Percentiles rank a stretch among this genome's conserved stretches.
phyloP scores from a whole-genome alignment of 306 rosid genomes.

The Biancaea sappan region DNA sequence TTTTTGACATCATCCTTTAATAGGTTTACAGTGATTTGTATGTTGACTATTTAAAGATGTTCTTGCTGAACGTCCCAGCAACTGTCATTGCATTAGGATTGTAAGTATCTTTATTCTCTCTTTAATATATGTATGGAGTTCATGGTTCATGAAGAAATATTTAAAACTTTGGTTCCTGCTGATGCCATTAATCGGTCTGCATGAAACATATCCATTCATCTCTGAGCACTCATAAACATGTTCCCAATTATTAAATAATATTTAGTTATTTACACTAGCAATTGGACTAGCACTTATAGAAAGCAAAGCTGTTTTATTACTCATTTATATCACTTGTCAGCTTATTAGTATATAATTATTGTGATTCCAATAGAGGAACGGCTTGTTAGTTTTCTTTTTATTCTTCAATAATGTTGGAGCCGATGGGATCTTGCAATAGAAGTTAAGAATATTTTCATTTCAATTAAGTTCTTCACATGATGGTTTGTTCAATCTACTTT shows the following conservation, averaged over 20 bases:
- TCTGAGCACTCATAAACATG: slow-evolving; percentile 1
- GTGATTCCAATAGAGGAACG: not conserved
- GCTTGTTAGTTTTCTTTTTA: not conserved
- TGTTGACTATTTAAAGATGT: slow-evolving; percentile 89
- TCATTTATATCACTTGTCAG: not conserved
- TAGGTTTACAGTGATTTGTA: slow-evolving; percentile 90
- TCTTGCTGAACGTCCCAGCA: slow-evolving; percentile 87
- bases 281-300: not conserved
- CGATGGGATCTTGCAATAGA: not conserved
- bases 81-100: slow-evolving; percentile 80
- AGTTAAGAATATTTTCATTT: not conserved
- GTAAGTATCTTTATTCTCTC: slow-evolving; percentile 52
- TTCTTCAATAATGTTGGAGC: not conserved
- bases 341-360: not conserved
- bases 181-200: not conserved
- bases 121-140: slow-evolving; percentile 1
- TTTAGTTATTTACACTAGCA: not conserved
- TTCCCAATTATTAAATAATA: slow-evolving; percentile 7
- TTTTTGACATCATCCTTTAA: slow-evolving; percentile 28
- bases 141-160: slow-evolving; percentile 1
- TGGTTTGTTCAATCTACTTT: not conserved
- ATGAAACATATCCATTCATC: not conserved
- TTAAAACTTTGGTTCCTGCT: slow-evolving; percentile 9
- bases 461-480: not conserved
- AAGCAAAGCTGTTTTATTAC: not conserved